phyloP scores from a whole-genome alignment of 495 filamentous ascomycete genomes.

The Podospora pseudoanserina region DNA sequence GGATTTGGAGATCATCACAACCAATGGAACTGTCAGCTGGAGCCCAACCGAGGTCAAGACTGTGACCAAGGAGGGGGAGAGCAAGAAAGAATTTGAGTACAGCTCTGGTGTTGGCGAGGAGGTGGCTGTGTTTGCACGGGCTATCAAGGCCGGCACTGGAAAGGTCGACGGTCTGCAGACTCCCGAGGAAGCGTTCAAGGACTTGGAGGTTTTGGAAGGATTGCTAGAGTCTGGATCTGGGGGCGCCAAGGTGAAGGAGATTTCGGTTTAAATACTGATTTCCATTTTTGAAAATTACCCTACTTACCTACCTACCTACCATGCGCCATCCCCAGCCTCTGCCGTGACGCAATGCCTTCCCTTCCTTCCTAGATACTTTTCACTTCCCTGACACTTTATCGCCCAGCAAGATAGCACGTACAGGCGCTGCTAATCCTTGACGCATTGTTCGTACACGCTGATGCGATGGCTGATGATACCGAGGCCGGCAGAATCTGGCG shows the following conservation, averaged over 20 bases:
- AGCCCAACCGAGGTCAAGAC: constrained; percentile 33
- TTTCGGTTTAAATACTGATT: constrained; percentile 9
- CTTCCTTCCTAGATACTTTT: too few species aligned
- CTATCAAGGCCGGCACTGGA: constrained; percentile 39
- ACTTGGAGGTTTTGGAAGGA: constrained; percentile 64
- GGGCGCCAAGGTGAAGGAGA: constrained; percentile 36
- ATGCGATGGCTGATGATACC: background rate
- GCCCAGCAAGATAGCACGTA: background rate
- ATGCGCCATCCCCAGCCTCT: too few species aligned
- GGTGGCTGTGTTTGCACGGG: constrained; percentile 59
- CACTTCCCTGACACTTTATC: too few species aligned
- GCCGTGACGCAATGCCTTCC: too few species aligned
- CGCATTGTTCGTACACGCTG: background rate
- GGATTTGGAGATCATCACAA: constrained; percentile 53
- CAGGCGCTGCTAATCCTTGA: constrained; percentile 3
- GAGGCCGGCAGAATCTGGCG: background rate
- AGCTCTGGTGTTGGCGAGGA: constrained; percentile 62
- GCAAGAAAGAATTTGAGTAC: constrained; percentile 51
- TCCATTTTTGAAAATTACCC: background rate
- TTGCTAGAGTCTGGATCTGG: constrained; percentile 59
- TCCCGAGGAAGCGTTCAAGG: constrained; percentile 63
- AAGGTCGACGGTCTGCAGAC: constrained; percentile 51
- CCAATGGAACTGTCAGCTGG: constrained; percentile 50
- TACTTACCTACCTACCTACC: background rate
- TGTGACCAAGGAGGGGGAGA: constrained; percentile 31